A percentile compares a stretch with the other conserved stretches of the same genome.
phyloP scores from a whole-genome alignment of 164 flowering plant species.

The Tetracentron sinense region DNA sequence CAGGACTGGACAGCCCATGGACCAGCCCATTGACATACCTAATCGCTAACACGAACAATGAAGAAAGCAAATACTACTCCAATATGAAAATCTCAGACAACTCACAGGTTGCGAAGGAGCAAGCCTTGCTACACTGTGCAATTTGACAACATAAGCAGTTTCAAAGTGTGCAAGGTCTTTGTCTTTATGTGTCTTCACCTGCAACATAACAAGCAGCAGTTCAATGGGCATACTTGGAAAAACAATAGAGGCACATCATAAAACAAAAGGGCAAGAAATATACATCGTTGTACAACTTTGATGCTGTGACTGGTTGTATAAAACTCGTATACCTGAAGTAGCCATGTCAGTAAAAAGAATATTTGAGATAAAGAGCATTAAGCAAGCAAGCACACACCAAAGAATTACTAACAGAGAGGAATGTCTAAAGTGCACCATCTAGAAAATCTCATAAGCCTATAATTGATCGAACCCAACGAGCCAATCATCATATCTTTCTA shows the following conservation, averaged over 20 bases:
- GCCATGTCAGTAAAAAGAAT: neutral
- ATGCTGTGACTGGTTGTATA: conserved; percentile 86
- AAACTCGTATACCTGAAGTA: conserved; percentile 89
- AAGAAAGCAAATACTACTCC: too few species aligned
- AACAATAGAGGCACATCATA: neutral
- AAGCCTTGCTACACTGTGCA: conserved; percentile 85
- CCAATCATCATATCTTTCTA: neutral
- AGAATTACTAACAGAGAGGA: neutral
- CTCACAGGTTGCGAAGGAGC: conserved; percentile 87
- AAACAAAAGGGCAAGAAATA: conserved; percentile 9
- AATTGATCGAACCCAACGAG: neutral
- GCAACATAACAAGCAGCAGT: conserved; percentile 18
- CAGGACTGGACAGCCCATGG: too few species aligned
- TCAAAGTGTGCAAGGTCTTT: conserved; percentile 89
- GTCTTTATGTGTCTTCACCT: conserved; percentile 91
- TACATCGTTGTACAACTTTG: conserved; percentile 90
- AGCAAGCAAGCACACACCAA: neutral
- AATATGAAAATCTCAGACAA: too few species aligned
- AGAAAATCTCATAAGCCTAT: neutral
- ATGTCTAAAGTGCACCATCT: neutral
- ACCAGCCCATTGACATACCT: too few species aligned
- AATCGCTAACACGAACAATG: too few species aligned
- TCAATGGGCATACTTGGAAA: conserved; percentile 4
- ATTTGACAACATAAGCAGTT: conserved; percentile 97
- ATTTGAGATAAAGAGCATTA: neutral